phyloP scores from a whole-genome alignment of 73 alveolate genomes.

The Paramecium biaurelia region DNA sequence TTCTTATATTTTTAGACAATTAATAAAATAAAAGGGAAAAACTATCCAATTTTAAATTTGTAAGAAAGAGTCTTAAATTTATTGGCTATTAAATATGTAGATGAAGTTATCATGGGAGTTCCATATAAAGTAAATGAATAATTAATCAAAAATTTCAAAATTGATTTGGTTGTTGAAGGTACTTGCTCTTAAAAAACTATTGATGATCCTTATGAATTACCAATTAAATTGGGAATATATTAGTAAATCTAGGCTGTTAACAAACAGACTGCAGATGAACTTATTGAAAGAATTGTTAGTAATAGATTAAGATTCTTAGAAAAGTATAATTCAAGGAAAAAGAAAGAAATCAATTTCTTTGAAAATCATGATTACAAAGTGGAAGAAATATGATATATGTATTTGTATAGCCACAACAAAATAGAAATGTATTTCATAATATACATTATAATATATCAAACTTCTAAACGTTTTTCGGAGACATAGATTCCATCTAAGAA shows the following conservation, averaged over 20 bases:
- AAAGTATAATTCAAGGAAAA: conserved; percentile 54
- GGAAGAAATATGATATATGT: conserved; percentile 6
- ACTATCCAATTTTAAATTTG: conserved; percentile 87
- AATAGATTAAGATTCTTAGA: conserved; percentile 78
- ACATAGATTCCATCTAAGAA: conserved; percentile 97
- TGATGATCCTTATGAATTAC: conserved; percentile 86
- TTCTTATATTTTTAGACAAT: conserved; percentile 62
- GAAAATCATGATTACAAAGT: conserved; percentile 61
- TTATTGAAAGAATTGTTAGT: conserved; percentile 86
- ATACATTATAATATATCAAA: not conserved
- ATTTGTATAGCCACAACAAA: not conserved
- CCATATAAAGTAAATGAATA: conserved; percentile 93
- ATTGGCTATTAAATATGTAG: conserved; percentile 91
- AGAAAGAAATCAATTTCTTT: conserved; percentile 44
- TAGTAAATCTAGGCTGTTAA: conserved; percentile 70
- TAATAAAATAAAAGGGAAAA: conserved; percentile 82
- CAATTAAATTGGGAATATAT: conserved; percentile 80
- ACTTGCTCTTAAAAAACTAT: conserved; percentile 54
- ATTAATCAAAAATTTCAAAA: conserved; percentile 81
- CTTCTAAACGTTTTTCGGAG: conserved; percentile 60
- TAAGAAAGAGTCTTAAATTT: conserved; percentile 95
- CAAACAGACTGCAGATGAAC: conserved; percentile 78
- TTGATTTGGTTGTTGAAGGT: conserved; percentile 86
- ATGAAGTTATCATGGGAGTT: conserved; percentile 97
- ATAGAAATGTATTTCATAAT: not conserved